These are phyloP conservation scores for Microthlaspi erraticum DNA, from an alignment of 345 rosid species.

Conservation along the genomic window DNA sequence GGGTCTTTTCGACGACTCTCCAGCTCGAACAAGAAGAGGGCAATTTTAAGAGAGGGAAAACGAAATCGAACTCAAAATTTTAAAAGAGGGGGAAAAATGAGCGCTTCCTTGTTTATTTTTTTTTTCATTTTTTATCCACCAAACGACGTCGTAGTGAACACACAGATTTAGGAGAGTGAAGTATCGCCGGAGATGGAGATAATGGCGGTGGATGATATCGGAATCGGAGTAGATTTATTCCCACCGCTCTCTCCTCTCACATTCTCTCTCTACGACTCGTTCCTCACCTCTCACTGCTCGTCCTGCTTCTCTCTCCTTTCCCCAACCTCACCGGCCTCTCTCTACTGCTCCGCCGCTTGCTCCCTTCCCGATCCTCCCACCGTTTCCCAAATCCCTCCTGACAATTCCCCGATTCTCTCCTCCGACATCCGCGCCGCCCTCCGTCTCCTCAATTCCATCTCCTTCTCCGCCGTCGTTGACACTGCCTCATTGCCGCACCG, in stretches of 20 bases:
- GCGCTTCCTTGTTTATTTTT: neutral
- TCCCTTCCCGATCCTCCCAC: constrained; percentile 43
- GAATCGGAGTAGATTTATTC: constrained; percentile 54
- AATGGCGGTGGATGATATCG: constrained; percentile 53
- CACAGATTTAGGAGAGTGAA: neutral
- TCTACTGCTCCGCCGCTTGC: constrained; percentile 53
- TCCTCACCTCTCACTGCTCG: constrained; percentile 64
- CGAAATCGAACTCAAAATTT: neutral
- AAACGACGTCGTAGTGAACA: too few species aligned
- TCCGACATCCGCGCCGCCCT: constrained; percentile 69
- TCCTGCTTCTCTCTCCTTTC: constrained; percentile 49
- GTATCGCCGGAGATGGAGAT: constrained; percentile 32
- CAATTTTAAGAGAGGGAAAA: constrained; percentile 9
- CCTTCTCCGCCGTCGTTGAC: constrained; percentile 23
- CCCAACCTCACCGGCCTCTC: constrained; percentile 6
- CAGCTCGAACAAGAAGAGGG: neutral
- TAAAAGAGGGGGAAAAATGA: neutral
- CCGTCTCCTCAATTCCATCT: constrained; percentile 56
- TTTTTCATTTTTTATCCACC: too few species aligned
- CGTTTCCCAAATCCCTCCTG: constrained; percentile 28
- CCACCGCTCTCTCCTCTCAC: constrained; percentile 62
- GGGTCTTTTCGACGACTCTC: neutral
- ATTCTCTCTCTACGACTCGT: constrained; percentile 57
- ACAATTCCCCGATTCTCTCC: constrained; percentile 34
- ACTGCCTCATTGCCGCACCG: constrained; percentile 35